These are phyloP conservation scores for Aureobasidium leucospermi DNA, from an alignment of 2,329 filamentous ascomycete genomes.

Conservation along the genomic window DNA sequence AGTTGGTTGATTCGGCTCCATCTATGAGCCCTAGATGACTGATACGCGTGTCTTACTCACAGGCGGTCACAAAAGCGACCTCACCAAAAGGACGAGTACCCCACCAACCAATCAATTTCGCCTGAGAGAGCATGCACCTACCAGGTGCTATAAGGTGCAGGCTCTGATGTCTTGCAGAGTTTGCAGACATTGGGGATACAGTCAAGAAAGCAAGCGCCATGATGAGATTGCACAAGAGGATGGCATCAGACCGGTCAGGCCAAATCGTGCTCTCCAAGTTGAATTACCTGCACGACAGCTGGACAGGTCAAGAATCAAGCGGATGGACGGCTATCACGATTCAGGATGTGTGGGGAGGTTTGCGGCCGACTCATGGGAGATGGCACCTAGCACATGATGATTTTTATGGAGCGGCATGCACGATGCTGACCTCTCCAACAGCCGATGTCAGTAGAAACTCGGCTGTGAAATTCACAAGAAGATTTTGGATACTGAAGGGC, in stretches of 20 bases:
- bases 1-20: too few species aligned
- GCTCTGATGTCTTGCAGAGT: not conserved
- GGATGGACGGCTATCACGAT: slow-evolving; percentile 3
- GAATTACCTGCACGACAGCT: not conserved
- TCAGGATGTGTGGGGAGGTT: slow-evolving; percentile 4
- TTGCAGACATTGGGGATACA: not conserved
- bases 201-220: not conserved
- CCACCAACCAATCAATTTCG: not conserved
- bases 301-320: not conserved
- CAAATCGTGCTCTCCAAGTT: not conserved
- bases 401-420: too few species aligned
- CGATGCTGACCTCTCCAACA: too few species aligned
- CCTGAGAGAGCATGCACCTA: not conserved
- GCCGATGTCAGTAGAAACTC: too few species aligned
- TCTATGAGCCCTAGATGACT: too few species aligned
- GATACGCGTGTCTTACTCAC: too few species aligned
- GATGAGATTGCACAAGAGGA: not conserved
- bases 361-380: not conserved
- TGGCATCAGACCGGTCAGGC: not conserved
- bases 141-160: not conserved
- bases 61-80: too few species aligned
- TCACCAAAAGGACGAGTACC: not conserved
- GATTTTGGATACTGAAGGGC: too few species aligned
- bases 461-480: too few species aligned
- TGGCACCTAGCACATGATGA: too few species aligned